Evolutionary conservation across 1,284 basidiomycete genomes (phyloP).

Genomic region (Puccinia brachypodii): DNA sequence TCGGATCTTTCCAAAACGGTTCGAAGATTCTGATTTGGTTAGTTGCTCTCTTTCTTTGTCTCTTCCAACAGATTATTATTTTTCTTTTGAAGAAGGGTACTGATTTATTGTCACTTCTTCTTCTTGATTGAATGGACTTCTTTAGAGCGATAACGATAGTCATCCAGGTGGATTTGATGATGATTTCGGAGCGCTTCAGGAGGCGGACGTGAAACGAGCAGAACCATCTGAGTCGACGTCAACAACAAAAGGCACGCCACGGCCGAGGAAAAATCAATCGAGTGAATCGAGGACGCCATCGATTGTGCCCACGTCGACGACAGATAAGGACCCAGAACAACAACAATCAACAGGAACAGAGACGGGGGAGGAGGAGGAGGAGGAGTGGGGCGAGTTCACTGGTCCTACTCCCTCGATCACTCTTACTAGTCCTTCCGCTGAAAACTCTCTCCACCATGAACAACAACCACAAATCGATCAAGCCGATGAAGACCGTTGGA

Average conservation of each 20-base stretch:
- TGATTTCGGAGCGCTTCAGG: constrained; percentile 19
- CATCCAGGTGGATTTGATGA: constrained; percentile 29
- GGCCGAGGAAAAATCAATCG: not conserved
- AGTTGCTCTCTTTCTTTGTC: not conserved
- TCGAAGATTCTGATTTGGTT: constrained; percentile 1
- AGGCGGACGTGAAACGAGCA: not conserved
- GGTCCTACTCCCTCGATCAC: not conserved
- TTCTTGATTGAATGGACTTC: constrained; percentile 12
- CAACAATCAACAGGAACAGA: not conserved
- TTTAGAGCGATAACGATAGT: constrained; percentile 1
- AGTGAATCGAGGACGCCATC: not conserved
- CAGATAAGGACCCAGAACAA: not conserved
- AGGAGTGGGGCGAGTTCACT: constrained; percentile 47
- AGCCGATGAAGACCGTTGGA: constrained; percentile 12
- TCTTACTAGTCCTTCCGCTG: not conserved
- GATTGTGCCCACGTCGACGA: not conserved
- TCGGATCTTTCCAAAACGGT: constrained; percentile 31
- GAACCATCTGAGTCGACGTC: not conserved
- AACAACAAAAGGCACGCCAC: not conserved
- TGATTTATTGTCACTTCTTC: not conserved
- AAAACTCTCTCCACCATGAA: not conserved
- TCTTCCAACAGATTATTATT: not conserved
- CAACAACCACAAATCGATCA: not conserved
- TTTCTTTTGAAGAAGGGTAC: not conserved
- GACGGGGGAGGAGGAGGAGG: constrained; percentile 2